Base-by-base conservation (phyloP, 306 rosid species). In the Castanea sativa region DNA sequence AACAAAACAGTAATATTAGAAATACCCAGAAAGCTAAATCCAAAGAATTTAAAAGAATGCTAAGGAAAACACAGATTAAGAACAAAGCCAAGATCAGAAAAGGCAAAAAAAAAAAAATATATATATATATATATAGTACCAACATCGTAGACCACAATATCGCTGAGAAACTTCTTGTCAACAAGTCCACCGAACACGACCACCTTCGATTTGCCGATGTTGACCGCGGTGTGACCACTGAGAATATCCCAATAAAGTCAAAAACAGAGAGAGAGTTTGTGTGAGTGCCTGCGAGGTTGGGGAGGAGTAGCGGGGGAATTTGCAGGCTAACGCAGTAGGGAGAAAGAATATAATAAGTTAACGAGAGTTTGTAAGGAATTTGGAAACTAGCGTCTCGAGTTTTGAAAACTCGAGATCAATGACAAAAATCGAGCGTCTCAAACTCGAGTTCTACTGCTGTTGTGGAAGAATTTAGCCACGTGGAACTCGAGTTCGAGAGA, bases 221-320 rank as follows among this genome's bases (percentile, higher is more conserved):
- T 88, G 55, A 94, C 99, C 30, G 97, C 92, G 30, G 97, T 81
- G 71, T 94, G 99, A 29, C 99, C 99, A 77, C 97, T 93, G 89
- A 67, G 69, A 85, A 53, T 74, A 25, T 25, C 27, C 27, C 81
- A 51, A 73, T 55, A 73, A 25, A 25, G 5, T 25, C 27, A 55
- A n/a, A 5, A 18, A 60, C 11, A 35, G 23, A 32, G 5, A 33
- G 10, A 75, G 7, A 23, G 23, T 23, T 23, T 23, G 23, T 23
- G 23, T 23, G 23, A 23, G 23, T 23, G 23, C 23, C 23, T 23
- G 23, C 23, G 23, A 23, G 23, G 23, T 23, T 23, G 23, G 23
- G 23, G 23, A 23, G 23, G 23, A 23, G 23, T 23, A 23, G 23
- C 23, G n/a, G n/a, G 68, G n/a, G 52, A 5, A 49, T 23, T 23